phyloP scores from a whole-genome alignment of 1,139 yeast genomes.

The Hansenula lynferdii region DNA sequence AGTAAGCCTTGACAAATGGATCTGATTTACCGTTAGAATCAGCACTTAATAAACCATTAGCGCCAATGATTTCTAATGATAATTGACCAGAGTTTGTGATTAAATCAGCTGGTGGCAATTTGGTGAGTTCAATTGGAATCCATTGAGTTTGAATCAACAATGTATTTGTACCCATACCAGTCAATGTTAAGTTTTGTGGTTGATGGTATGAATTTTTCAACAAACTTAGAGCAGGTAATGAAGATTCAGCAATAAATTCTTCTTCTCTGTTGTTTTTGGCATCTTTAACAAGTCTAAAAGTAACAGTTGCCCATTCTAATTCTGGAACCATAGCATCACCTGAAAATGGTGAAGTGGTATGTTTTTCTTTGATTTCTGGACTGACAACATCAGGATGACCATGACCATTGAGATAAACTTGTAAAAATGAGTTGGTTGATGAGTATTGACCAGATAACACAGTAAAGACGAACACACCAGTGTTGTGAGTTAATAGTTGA shows the following conservation, averaged over 20 bases:
- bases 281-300: slow-evolving; percentile 56
- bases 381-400: slow-evolving; percentile 59
- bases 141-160: slow-evolving; percentile 65
- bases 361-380: slow-evolving; percentile 39
- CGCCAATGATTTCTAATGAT: slow-evolving; percentile 58
- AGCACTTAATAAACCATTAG: slow-evolving; percentile 70
- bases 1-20: slow-evolving; percentile 69
- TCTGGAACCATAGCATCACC: slow-evolving; percentile 77
- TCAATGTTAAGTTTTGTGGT: slow-evolving; percentile 52
- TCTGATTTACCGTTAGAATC: slow-evolving; percentile 92
- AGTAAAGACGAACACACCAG: slow-evolving; percentile 76
- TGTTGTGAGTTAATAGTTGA: slow-evolving; percentile 54
- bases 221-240: slow-evolving; percentile 64
- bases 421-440: slow-evolving; percentile 55
- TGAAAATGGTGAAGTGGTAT: slow-evolving; percentile 45
- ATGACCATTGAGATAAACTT: slow-evolving; percentile 69
- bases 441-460: slow-evolving; percentile 54
- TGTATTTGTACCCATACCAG: slow-evolving; percentile 39
- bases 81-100: slow-evolving; percentile 73
- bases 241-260: slow-evolving; percentile 56
- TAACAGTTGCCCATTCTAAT: slow-evolving; percentile 64
- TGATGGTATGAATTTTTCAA: slow-evolving; percentile 59
- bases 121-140: slow-evolving; percentile 64
- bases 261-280: slow-evolving; percentile 50
- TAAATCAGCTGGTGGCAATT: slow-evolving; percentile 71